phyloP scores from a whole-genome alignment of 768 basidiomycete species.

The Nidularia sp. region DNA sequence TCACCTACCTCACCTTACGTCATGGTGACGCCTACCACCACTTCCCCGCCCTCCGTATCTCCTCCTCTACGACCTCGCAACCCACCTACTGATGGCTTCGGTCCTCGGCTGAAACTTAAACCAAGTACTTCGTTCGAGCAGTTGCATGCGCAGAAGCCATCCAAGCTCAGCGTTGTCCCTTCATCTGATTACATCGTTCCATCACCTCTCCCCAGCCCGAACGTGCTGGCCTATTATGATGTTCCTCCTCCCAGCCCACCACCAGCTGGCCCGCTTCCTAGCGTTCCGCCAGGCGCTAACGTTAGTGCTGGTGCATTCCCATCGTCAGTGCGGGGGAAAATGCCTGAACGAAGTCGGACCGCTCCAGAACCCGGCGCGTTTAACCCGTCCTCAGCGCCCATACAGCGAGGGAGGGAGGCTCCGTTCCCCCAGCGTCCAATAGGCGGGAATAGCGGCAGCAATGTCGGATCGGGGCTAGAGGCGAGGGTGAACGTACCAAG shows the following conservation, averaged over 20 bases:
- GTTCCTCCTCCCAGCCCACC: slow-evolving; percentile 51
- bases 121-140: slow-evolving; percentile 6
- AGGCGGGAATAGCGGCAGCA: slow-evolving; percentile 13
- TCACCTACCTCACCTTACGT: slow-evolving; percentile 9
- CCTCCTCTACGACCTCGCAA: slow-evolving; percentile 11
- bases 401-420: slow-evolving; percentile 42
- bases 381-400: neutral
- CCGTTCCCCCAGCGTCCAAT: slow-evolving; percentile 49
- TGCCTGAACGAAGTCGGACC: neutral
- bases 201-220: slow-evolving; percentile 31
- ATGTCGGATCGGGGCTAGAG: slow-evolving; percentile 16
- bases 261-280: slow-evolving; percentile 39
- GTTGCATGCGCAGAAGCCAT: slow-evolving; percentile 2
- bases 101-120: slow-evolving; percentile 6
- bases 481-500: slow-evolving; percentile 19
- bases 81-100: slow-evolving; percentile 13
- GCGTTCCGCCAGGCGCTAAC: slow-evolving; percentile 14
- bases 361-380: neutral
- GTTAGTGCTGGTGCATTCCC: slow-evolving; percentile 2
- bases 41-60: slow-evolving; percentile 5
- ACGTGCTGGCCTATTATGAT: slow-evolving; percentile 41
- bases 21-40: slow-evolving; percentile 3
- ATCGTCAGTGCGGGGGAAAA: slow-evolving; percentile 3
- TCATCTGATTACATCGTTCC: slow-evolving; percentile 29
- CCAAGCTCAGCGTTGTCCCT: slow-evolving; percentile 15